Percentiles rank a stretch among this genome's conserved stretches.
phyloP scores from a whole-genome alignment of 257 asterid genomes.

The Haberlea rhodopensis region DNA sequence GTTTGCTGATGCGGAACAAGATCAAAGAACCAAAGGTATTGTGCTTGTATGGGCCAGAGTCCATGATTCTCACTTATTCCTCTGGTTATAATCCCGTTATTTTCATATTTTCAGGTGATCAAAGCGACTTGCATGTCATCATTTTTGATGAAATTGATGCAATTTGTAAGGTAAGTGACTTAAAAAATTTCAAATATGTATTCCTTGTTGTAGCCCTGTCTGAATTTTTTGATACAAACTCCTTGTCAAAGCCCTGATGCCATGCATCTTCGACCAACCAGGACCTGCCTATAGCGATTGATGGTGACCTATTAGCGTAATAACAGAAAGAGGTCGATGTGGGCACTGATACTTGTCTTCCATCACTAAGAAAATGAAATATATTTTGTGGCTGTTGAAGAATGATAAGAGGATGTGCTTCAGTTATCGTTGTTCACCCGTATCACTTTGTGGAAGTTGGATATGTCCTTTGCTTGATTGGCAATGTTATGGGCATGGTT shows the following conservation, averaged over 20 bases:
- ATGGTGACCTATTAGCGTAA: too few relatives aligned
- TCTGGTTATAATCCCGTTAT: conserved; percentile 21
- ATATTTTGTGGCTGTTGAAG: conserved; percentile 17
- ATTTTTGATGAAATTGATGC: conserved; percentile 99
- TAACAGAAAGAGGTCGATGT: too few relatives aligned
- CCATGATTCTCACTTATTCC: conserved; percentile 13
- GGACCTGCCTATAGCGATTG: too few relatives aligned
- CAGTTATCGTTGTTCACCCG: conserved; percentile 3
- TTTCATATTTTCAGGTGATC: conserved; percentile 75
- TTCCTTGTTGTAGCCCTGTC: conserved; percentile 2
- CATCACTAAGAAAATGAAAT: too few relatives aligned
- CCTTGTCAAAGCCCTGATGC: too few relatives aligned
- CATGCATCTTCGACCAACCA: too few relatives aligned
- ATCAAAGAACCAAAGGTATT: conserved; percentile 83
- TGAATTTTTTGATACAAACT: conserved; percentile 5
- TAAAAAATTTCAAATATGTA: conserved; percentile 10
- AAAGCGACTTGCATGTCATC: conserved; percentile 94
- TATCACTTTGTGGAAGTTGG: conserved; percentile 6
- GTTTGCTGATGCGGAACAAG: conserved; percentile 98
- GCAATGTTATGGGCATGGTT: conserved; percentile 5
- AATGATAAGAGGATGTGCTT: conserved; percentile 16
- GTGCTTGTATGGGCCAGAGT: conserved; percentile 23
- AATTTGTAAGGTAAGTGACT: conserved; percentile 80
- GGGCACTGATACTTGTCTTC: too few relatives aligned
- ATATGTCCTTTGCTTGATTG: neutral